A percentile compares a stretch with the other conserved stretches of the same genome.
phyloP scores from a whole-genome alignment of 306 rosid genomes.

The Hippophae rhamnoides region DNA sequence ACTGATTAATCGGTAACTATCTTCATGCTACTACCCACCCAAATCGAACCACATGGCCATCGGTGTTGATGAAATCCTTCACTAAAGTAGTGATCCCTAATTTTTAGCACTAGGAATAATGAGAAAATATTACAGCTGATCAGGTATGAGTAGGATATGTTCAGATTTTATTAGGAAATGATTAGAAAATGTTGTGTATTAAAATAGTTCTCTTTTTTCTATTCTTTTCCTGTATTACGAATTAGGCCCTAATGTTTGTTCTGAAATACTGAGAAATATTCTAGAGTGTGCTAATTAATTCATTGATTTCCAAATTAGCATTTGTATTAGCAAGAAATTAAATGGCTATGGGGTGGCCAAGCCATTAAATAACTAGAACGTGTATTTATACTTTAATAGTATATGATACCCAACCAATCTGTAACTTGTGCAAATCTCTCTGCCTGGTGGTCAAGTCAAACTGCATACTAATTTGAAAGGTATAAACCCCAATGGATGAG shows the following conservation, averaged over 20 bases:
- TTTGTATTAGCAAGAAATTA: neutral
- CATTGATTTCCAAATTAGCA: neutral
- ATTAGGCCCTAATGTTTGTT: too few relatives aligned
- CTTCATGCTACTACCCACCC: slow-evolving; percentile 2
- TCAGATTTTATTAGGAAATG: too few relatives aligned
- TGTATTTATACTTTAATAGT: neutral
- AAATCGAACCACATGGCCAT: neutral
- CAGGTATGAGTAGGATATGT: too few relatives aligned
- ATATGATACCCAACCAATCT: neutral
- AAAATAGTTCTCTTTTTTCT: too few relatives aligned
- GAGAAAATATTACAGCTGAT: too few relatives aligned
- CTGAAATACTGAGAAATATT: too few relatives aligned
- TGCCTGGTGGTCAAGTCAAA: neutral
- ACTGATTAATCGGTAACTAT: neutral
- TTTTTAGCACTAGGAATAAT: too few relatives aligned
- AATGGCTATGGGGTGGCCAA: slow-evolving; percentile 8
- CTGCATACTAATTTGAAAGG: neutral
- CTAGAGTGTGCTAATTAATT: neutral
- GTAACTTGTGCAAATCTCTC: neutral
- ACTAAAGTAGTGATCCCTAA: too few relatives aligned
- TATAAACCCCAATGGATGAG: neutral
- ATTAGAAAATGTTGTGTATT: too few relatives aligned
- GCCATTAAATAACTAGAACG: slow-evolving; percentile 2
- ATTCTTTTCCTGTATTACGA: too few relatives aligned
- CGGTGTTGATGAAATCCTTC: too few relatives aligned